Evolutionary conservation across 2,329 filamentous ascomycete species (phyloP), one percentile per base, ranked within the genome.

Genomic region (Calonectria pseudoturangicola): DNA sequence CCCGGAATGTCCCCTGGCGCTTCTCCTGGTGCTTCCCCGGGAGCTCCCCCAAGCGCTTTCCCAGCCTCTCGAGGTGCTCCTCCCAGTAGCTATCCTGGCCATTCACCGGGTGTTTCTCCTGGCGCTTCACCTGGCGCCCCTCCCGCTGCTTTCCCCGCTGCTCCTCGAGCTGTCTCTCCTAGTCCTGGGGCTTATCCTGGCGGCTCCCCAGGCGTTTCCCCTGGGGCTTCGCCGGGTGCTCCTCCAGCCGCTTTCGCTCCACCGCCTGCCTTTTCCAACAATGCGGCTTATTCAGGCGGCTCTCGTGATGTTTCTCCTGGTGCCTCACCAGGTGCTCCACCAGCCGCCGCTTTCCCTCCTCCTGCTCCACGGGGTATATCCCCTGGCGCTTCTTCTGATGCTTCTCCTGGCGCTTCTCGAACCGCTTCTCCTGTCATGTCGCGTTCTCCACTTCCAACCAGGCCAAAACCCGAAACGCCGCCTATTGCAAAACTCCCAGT

Each of bases 361-460:
- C 30, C 30, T 4, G 33, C 54, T 27, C 8, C 30, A 8, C 30
- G 75, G 15, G 72, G 64, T 28, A 36, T 62, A 5, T 67, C 73
- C 2, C 72, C 70, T 21, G 63, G 58, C 18, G 50, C 21, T 56
- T 56, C 56, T 58, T 74, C 9, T 66, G 73, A 56, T 60, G 71
- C 56, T 36, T 43, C 62, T 66, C 54, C 54, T 8, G 30, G 30
- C 21, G 36, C 33, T 21, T 58, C 54, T 9, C 54, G 54, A 25
- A 36, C 54, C n/a, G 54, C 54, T 13, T 58, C 54, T 15, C 54
- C 54, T 8, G 54, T 58, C 5, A 25, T 58, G 10, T 2, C 18
- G 10, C 54, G 54, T 25, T n/a, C 36, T 18, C 47, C 41, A 8
- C 65, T 74, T 10, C 76, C 79, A n/a, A 7, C 67, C 13, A 71